These are phyloP conservation scores for Rhodotorula babjevae DNA, from an alignment of 768 basidiomycete species.

Conservation along the genomic window DNA sequence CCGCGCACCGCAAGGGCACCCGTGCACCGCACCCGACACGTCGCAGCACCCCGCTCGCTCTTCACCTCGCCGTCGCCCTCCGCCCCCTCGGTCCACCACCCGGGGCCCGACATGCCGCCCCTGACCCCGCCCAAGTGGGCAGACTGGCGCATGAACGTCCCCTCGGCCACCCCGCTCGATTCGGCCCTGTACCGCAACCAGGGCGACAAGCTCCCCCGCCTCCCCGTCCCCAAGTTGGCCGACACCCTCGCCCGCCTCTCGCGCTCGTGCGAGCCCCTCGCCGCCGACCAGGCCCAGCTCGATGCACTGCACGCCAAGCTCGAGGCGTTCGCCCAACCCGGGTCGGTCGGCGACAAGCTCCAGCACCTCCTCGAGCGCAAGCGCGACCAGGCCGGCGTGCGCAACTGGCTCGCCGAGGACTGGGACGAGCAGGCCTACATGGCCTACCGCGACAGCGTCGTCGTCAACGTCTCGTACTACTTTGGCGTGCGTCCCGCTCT, in stretches of 20 bases:
- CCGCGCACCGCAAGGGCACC: neutral
- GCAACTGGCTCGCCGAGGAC: conserved; percentile 88
- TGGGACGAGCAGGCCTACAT: conserved; percentile 83
- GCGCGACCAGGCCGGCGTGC: conserved; percentile 52
- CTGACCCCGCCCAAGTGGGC: neutral
- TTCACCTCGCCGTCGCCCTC: neutral
- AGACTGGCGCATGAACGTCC: conserved; percentile 26
- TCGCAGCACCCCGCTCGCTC: neutral
- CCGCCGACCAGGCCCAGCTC: conserved; percentile 61
- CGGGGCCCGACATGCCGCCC: neutral
- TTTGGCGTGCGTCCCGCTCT: conserved; percentile 52
- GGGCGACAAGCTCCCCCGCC: conserved; percentile 47
- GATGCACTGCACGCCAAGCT: conserved; percentile 36
- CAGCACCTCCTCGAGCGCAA: conserved; percentile 72
- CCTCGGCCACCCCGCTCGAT: neutral
- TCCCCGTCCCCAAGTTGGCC: conserved; percentile 76
- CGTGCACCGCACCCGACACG: neutral
- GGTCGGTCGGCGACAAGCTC: conserved; percentile 62
- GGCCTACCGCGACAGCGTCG: conserved; percentile 67
- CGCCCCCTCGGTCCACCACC: neutral
- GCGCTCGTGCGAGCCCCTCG: conserved; percentile 70
- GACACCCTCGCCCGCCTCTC: conserved; percentile 84
- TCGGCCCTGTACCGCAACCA: conserved; percentile 42
- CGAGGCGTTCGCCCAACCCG: conserved; percentile 49
- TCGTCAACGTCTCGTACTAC: conserved; percentile 90